Conservation (phyloP, 2,329 filamentous ascomycete species). For the Aschersonia sp. region DNA sequence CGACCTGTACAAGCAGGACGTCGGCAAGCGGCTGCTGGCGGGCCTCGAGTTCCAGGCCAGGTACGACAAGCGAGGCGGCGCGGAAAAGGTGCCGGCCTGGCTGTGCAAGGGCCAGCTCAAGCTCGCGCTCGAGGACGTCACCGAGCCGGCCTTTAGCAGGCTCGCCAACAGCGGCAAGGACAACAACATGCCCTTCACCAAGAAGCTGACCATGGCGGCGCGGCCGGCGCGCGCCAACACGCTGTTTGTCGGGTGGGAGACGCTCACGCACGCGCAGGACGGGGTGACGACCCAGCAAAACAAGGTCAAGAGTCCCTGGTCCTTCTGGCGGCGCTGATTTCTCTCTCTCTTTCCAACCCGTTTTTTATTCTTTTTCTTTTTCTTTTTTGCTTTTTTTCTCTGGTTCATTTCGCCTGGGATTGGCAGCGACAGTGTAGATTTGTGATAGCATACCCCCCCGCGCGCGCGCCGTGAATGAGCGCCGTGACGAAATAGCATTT, state of each 20-base stretch:
- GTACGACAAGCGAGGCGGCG: conserved; percentile 5
- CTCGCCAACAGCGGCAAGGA: not conserved
- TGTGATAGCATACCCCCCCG: no score
- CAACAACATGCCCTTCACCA: not conserved
- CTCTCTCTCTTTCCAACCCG: no score
- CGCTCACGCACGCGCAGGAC: conserved; percentile 3
- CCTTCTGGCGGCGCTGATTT: no score
- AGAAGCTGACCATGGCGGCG: not conserved
- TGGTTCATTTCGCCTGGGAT: no score
- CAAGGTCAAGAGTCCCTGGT: no score
- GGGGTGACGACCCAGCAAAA: no score
- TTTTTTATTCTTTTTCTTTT: no score
- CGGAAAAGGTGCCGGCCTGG: conserved; percentile 7
- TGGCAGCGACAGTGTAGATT: no score
- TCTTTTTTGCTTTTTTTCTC: no score
- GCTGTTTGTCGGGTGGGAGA: conserved; percentile 6
- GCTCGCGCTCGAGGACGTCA: conserved; percentile 4
- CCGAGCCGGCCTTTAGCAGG: not conserved
- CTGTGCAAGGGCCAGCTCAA: conserved; percentile 8
- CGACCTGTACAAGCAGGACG: conserved; percentile 9
- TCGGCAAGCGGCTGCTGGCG: conserved; percentile 9
- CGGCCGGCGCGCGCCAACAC: conserved; percentile 1
- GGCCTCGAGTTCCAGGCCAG: conserved; percentile 11
- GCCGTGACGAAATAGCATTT: no score
- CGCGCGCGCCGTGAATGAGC: no score